Evolutionary conservation across 768 basidiomycete species (phyloP).

Genomic region (Termitomyces heimii): DNA sequence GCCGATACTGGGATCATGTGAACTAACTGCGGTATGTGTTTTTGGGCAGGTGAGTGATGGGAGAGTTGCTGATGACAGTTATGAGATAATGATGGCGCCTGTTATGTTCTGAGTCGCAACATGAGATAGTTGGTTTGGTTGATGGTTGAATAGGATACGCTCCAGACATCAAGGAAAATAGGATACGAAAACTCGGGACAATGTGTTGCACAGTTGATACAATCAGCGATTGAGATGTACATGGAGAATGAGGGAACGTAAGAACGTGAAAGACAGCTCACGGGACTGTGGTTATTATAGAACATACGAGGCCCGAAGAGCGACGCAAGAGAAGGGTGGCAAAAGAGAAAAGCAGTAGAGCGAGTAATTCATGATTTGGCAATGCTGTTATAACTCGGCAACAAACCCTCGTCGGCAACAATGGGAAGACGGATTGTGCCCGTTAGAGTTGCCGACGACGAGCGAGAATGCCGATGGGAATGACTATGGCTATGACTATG

Average conservation of each 20-base stretch:
- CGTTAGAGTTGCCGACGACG: constrained; percentile 20
- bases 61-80: not conserved
- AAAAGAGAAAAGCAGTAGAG: not conserved
- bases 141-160: not conserved
- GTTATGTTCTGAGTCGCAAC: not conserved
- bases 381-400: constrained; percentile 24
- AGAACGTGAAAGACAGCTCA: not conserved
- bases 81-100: not conserved
- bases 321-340: not conserved
- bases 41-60: not conserved
- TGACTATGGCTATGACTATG: constrained; percentile 21
- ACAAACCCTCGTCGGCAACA: constrained; percentile 36
- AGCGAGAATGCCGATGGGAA: constrained; percentile 18
- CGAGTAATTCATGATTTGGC: constrained; percentile 9
- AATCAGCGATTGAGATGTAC: constrained; percentile 1
- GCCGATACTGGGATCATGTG: not conserved
- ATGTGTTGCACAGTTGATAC: not conserved
- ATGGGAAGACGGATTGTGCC: constrained; percentile 42
- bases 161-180: constrained; percentile 2
- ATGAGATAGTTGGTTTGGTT: too few relatives aligned
- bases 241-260: not conserved
- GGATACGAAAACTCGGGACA: not conserved
- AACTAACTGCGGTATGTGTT: not conserved
- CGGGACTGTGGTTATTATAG: not conserved
- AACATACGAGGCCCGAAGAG: constrained; percentile 6